Evolutionary conservation across 1,284 basidiomycete genomes (phyloP), one percentile per base, ranked within the genome.

Genomic region (Psilocybe mexicana): DNA sequence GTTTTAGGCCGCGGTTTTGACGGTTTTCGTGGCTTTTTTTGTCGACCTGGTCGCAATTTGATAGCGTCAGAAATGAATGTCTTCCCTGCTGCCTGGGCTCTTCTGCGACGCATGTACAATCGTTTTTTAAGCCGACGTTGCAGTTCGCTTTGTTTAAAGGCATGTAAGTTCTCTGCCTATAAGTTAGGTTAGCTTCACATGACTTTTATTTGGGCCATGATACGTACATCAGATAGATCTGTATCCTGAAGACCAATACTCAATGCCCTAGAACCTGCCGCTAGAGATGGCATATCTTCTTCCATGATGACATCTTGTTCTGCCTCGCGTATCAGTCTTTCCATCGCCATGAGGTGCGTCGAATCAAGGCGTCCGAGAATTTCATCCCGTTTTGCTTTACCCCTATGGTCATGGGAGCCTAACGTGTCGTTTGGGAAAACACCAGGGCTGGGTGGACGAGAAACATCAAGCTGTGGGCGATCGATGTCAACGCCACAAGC

Each of bases 61-160:
- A 63, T 59, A 2, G 69, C 58, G 24, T 69, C 69, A n/a, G 71
- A 63, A 33, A 74, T 70, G 2, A 68, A 65, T 11, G 65, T 65
- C 18, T 56, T 65, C 18, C 84, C 84, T 2, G 64, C 64, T 28
- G 71, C 67, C 40, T 77, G 72, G 12, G 88, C 88, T 42, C 89
- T 80, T 67, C 84, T 87, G 43, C 82, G 81, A 8, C 89, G 84
- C 88, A 90, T 90, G 66, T 88, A 82, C 5, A 91, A 71, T 35
- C 87, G 77, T 60, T 90, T 90, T 60, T 74, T 72, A 35, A 83
- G 63, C 36, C 82, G 84, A 43, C 84, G 79, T 14, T 84, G 84
- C 3, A 82, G 78, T 2, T 57, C 51, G 6, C 6, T 47, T 47
- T 47, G 35, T 36, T 36, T 24, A 48, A 25, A 30, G 30, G 18